A percentile compares a stretch with the other conserved stretches of the same genome.
phyloP scores from a whole-genome alignment of 2,329 filamentous ascomycete genomes.

The Coccinonectria pachysandricola region DNA sequence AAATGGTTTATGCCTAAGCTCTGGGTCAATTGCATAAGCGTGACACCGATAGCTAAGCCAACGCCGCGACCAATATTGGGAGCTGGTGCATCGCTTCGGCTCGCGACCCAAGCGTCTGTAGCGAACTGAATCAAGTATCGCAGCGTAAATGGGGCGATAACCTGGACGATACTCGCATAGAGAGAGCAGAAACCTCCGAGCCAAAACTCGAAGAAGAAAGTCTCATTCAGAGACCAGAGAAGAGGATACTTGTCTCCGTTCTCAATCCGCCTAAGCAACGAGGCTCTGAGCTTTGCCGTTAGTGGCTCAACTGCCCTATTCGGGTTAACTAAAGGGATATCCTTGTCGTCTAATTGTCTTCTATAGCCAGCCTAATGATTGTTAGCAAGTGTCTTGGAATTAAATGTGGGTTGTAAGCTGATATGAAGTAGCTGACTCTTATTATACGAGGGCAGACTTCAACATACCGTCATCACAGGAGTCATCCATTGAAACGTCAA shows the following conservation, averaged over 20 bases:
- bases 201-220: conserved; percentile 76
- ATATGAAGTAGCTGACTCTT: too few relatives aligned
- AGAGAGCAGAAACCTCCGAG: conserved; percentile 72
- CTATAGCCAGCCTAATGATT: conserved; percentile 63
- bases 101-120: conserved; percentile 63
- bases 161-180: conserved; percentile 61
- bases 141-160: conserved; percentile 75
- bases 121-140: conserved; percentile 83
- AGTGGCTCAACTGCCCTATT: conserved; percentile 61
- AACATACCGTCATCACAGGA: conserved; percentile 65
- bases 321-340: conserved; percentile 85
- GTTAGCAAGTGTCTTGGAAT: conserved; percentile 2
- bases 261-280: conserved; percentile 59
- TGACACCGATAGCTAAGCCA: conserved; percentile 76
- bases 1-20: conserved; percentile 81
- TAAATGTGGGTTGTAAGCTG: too few relatives aligned
- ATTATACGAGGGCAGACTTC: conserved; percentile 1
- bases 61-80: conserved; percentile 68
- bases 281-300: conserved; percentile 52
- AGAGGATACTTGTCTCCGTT: conserved; percentile 64
- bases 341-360: conserved; percentile 68
- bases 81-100: conserved; percentile 34
- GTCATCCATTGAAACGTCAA: conserved; percentile 87
- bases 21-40: conserved; percentile 73
- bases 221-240: conserved; percentile 74